Conservation (phyloP, 371 early-diverging fungal species). For the Mortierella sp. region DNA sequence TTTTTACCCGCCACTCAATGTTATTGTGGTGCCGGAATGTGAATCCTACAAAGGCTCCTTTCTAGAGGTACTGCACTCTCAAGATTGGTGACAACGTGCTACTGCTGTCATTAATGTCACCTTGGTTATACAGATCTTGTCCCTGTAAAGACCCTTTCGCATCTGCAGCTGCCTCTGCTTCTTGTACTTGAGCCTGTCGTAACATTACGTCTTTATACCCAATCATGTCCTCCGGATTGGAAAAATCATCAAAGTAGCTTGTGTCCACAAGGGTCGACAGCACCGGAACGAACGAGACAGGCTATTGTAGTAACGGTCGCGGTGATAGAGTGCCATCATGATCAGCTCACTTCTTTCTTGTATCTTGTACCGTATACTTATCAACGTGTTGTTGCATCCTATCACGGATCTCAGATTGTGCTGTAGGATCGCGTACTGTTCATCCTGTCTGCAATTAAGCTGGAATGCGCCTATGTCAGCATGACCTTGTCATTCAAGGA, state of each 20-base stretch:
- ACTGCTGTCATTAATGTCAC: too few relatives aligned
- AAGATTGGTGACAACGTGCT: too few relatives aligned
- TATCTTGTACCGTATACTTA: not conserved
- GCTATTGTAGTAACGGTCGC: conserved; percentile 21
- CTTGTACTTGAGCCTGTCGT: conserved; percentile 59
- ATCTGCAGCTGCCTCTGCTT: conserved; percentile 26
- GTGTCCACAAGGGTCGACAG: too few relatives aligned
- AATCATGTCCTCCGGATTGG: conserved; percentile 75
- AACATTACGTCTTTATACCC: conserved; percentile 79
- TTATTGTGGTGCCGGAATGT: too few relatives aligned
- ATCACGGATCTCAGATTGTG: conserved; percentile 63
- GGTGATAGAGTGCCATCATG: not conserved
- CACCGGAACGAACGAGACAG: conserved; percentile 85
- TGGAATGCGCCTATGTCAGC: conserved; percentile 6
- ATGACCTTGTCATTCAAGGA: too few relatives aligned
- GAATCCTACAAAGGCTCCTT: too few relatives aligned
- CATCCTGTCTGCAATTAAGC: conserved; percentile 68
- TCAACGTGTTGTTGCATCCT: not conserved
- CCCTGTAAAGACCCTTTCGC: not conserved
- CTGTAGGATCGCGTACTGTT: conserved; percentile 61
- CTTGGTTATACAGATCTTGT: too few relatives aligned
- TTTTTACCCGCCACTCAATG: too few relatives aligned
- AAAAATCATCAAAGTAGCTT: too few relatives aligned
- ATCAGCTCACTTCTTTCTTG: not conserved
- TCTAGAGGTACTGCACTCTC: too few relatives aligned